Base-by-base conservation (phyloP, 2,329 filamentous ascomycete genomes). In the Canariomyces notabilis region DNA sequence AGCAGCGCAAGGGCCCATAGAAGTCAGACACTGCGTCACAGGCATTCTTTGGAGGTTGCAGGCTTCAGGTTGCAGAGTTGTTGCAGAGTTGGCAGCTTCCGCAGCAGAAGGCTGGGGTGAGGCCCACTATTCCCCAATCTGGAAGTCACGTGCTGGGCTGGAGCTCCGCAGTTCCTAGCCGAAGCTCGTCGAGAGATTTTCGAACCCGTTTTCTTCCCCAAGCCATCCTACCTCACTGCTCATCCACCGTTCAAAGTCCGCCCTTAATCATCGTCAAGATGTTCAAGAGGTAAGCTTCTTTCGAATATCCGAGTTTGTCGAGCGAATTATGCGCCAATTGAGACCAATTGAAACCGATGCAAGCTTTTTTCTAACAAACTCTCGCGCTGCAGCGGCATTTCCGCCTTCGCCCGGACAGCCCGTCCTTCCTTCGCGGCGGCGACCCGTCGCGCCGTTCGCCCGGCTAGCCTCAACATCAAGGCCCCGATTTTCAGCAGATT, bases 201-300 rank as follows among this genome's bases (percentile, higher is more conserved):
- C 57, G 54, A 56, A 57, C 55, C 57, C 55, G 55, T 58, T 58
- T 57, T 55, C 52, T 58, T 53, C 54, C 51, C 46, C 48, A 53
- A 56, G 55, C 55, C 55, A 53, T 45, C 51, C 45, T 48, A 41
- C 50, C 42, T 51, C 48, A 52, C 46, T 53, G 49, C 42, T 51
- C 52, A 57, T 54, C 55, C 50, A 52, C 55, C 54, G 48, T 50
- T 55, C 38, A 54, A 57, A 57, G 71, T 76, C 74, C 74, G 77
- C 77, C 79, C 77, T 79, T 74, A 72, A 73, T 77, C 77, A 80
- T 82, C 80, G 71, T 71, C 77, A 86, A 78, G 81, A 88, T 88
- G 84, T 84, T 87, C 76, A 86, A 86, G 83, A 87, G 83, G 84
- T 88, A 72, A 72, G 82, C 79, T 63, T 46, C 52, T 50, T 55